phyloP scores from a whole-genome alignment of 257 asterid genomes.

The Craterostigma plantagineum region DNA sequence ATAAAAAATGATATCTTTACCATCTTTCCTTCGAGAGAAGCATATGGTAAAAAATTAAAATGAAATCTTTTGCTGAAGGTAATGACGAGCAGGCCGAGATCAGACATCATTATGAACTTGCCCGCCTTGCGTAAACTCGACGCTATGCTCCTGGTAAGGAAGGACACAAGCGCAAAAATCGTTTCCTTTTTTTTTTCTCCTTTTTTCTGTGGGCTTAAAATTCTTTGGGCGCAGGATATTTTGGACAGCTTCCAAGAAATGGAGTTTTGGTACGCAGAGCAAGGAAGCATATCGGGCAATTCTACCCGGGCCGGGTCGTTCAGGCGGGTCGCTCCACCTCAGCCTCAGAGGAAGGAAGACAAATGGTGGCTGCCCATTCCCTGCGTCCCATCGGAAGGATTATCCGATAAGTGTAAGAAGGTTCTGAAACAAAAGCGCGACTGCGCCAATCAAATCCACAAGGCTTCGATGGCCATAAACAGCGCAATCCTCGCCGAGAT shows the following conservation, averaged over 20 bases:
- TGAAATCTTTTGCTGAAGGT: slow-evolving; percentile 23
- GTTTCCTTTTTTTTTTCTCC: too few species aligned
- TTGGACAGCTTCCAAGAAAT: slow-evolving; percentile 60
- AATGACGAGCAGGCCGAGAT: slow-evolving; percentile 62
- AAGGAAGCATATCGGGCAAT: slow-evolving; percentile 53
- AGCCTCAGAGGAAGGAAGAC: slow-evolving; percentile 47
- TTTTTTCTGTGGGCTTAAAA: too few species aligned
- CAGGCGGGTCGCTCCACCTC: slow-evolving; percentile 41
- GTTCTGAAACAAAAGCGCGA: slow-evolving; percentile 42
- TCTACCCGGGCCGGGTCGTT: slow-evolving; percentile 57
- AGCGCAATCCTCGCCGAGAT: slow-evolving; percentile 58
- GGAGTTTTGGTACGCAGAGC: slow-evolving; percentile 83
- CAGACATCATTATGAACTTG: slow-evolving; percentile 61
- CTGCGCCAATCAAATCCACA: slow-evolving; percentile 73
- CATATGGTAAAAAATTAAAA: too few species aligned
- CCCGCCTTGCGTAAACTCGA: slow-evolving; percentile 76
- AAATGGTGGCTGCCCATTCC: slow-evolving; percentile 95
- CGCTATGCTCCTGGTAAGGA: slow-evolving; percentile 59
- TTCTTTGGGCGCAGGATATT: slow-evolving; percentile 43
- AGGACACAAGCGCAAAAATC: background rate
- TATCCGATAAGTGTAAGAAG: slow-evolving; percentile 43
- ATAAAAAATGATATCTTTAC: background rate
- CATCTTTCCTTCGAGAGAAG: background rate
- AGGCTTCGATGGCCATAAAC: slow-evolving; percentile 88
- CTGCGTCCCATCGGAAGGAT: slow-evolving; percentile 45